These are phyloP conservation scores for Coemansia sp. DNA, from an alignment of 192 early-diverging fungal species.

Conservation along the genomic window DNA sequence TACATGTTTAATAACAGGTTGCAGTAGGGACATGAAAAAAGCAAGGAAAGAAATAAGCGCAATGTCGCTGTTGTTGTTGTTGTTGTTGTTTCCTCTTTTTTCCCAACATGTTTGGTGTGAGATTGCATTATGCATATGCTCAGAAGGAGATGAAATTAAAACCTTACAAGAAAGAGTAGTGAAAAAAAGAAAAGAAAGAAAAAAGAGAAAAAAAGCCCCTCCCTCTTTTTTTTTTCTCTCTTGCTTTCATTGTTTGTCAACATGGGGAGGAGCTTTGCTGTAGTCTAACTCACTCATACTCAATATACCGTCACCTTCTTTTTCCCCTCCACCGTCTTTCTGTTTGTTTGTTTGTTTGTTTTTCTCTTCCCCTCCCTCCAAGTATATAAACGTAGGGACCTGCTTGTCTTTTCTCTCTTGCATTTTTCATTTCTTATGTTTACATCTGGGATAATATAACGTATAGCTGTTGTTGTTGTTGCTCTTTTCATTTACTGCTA, in stretches of 20 bases:
- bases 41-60: background rate
- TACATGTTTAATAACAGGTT: background rate
- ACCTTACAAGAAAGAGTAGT: background rate
- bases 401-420: no score
- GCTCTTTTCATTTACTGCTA: no score
- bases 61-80: no score
- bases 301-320: background rate
- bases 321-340: background rate
- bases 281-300: no score
- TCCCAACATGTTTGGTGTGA: no score
- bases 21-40: background rate
- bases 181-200: background rate
- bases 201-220: background rate
- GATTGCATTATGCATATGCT: no score
- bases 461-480: no score
- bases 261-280: background rate
- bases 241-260: constrained; percentile 1
- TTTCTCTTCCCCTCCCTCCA: no score
- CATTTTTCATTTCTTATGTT: no score
- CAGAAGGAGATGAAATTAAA: background rate
- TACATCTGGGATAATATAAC: no score
- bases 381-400: no score
- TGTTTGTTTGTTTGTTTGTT: background rate
- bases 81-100: no score
- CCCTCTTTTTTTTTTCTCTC: background rate